Evolutionary conservation across 768 basidiomycete genomes (phyloP), one percentile per base, ranked within the genome.

Genomic region (Mycena epipterygia): DNA sequence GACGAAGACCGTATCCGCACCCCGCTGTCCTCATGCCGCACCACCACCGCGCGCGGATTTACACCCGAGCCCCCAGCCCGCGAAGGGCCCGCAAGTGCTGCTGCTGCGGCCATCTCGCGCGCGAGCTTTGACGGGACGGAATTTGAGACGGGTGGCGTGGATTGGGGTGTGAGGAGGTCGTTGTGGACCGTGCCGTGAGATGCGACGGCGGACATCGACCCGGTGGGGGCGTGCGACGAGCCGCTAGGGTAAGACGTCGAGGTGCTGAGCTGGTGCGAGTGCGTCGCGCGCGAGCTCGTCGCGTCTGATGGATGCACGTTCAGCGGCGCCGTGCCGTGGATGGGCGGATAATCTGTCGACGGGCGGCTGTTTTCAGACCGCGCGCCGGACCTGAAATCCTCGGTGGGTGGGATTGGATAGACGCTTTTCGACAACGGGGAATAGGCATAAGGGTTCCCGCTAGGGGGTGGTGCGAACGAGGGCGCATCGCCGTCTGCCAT

Each of bases 1-100:
- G 39, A 17, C 5, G 7, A 5, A 1, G 27, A 23, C 46, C 29
- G 46, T 8, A 63, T 17, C 4, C 68, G 62, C 53, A 64, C 48
- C 46, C 69, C 69, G 57, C 69, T 70, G 37, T 70, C 69, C 37
- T 52, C 57, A 48, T 70, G 63, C 11, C 49, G 56, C 2, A 70
- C 16, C 7, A 70, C 56, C 33, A 64, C 44, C 30, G 19, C 23
- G 17, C 30, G 11, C 44, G 13, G 44, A 14, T 3, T 11, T 25
- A 8, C 6, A 3, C 5, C 21, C 29, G 37, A 52, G 6, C 41
- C 39, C 21, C 30, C 17, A 2, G 21, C 32, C 8, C 49, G 49
- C 42, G 39, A 17, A 25, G 42, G n/a, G 9, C 55, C 44, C 17
- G 30, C n/a, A 11, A 14, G 3, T 0, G 61, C 39, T 12, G 35